Conservation (phyloP, 2,329 filamentous ascomycete species). For the Aulographum hederae region DNA sequence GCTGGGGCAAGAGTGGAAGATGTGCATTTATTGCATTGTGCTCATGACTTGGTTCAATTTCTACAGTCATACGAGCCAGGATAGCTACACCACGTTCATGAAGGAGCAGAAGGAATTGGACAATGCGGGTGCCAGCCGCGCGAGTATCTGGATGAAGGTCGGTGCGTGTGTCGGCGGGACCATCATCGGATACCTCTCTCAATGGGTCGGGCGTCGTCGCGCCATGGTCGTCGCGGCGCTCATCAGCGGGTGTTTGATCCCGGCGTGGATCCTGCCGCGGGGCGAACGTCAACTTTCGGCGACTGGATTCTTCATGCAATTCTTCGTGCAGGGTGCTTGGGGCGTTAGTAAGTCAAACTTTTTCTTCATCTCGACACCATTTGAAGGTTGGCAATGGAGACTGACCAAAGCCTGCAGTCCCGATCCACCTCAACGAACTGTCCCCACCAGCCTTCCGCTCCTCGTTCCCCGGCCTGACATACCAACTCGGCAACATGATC, state of each 20-base stretch:
- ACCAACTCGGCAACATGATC: constrained; percentile 47
- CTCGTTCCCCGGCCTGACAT: constrained; percentile 55
- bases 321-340: constrained; percentile 26
- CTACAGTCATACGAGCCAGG: constrained; percentile 60
- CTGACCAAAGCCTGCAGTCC: too few species aligned
- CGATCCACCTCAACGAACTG: constrained; percentile 60
- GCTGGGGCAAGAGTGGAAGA: constrained; percentile 59
- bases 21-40: constrained; percentile 65
- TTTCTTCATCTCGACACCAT: too few species aligned
- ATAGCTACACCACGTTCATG: constrained; percentile 39
- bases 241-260: constrained; percentile 57
- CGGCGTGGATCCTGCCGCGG: constrained; percentile 60
- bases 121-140: constrained; percentile 25
- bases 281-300: constrained; percentile 51
- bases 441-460: constrained; percentile 55
- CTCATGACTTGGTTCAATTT: constrained; percentile 89
- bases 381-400: too few species aligned
- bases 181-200: constrained; percentile 24
- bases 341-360: too few species aligned
- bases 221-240: constrained; percentile 30
- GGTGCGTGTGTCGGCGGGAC: constrained; percentile 30
- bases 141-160: constrained; percentile 27
- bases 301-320: constrained; percentile 60
- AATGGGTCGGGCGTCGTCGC: constrained; percentile 28
- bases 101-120: constrained; percentile 39